Conservation (phyloP, 768 basidiomycete species). For the Tricholomella constricta region DNA sequence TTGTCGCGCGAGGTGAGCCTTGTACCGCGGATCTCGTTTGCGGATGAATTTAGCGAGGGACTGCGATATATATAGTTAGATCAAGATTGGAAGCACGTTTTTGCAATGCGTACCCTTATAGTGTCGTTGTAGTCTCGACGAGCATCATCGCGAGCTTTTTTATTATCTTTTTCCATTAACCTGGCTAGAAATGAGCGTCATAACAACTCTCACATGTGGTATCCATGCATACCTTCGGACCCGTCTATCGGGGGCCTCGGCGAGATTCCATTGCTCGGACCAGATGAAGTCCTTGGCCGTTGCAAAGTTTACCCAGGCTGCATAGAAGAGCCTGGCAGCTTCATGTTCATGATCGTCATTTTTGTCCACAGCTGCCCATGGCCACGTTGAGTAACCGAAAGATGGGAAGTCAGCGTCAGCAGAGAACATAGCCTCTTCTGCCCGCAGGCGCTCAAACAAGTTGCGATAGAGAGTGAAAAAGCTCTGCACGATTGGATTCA, state of each 20-base stretch:
- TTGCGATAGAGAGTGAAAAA: slow-evolving; percentile 91
- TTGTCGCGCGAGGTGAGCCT: slow-evolving; percentile 58
- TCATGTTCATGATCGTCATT: slow-evolving; percentile 44
- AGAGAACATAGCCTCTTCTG: slow-evolving; percentile 67
- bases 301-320: slow-evolving; percentile 81
- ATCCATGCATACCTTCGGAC: slow-evolving; percentile 60
- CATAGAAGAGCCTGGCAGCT: slow-evolving; percentile 77
- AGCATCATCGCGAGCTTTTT: slow-evolving; percentile 85
- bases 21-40: slow-evolving; percentile 90
- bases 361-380: slow-evolving; percentile 58
- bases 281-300: slow-evolving; percentile 89
- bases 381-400: slow-evolving; percentile 80
- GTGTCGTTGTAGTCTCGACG: slow-evolving; percentile 92
- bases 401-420: slow-evolving; percentile 61
- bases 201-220: background rate
- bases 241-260: slow-evolving; percentile 85
- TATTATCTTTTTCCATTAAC: slow-evolving; percentile 95
- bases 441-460: slow-evolving; percentile 78
- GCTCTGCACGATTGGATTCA: slow-evolving; percentile 48
- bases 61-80: slow-evolving; percentile 35
- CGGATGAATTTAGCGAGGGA: slow-evolving; percentile 73
- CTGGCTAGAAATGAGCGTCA: slow-evolving; percentile 35
- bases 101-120: slow-evolving; percentile 63
- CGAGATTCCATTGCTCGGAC: slow-evolving; percentile 80
- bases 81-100: background rate